phyloP scores from a whole-genome alignment of 1,284 basidiomycete species.

The Golubevia pallescens region DNA sequence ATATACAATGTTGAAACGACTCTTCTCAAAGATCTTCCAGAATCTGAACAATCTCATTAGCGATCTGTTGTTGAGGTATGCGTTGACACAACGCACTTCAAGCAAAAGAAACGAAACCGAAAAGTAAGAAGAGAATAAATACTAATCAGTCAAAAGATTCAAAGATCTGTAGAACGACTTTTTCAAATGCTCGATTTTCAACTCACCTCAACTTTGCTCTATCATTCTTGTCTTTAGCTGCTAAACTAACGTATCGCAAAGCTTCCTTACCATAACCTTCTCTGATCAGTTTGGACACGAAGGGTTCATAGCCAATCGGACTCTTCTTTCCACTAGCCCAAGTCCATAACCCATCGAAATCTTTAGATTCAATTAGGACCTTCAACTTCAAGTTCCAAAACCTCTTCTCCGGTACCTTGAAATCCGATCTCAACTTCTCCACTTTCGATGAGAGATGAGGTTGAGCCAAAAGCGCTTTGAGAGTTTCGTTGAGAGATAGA shows the following conservation, averaged over 20 bases:
- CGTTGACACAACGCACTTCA: conserved; percentile 2
- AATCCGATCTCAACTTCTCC: conserved; percentile 53
- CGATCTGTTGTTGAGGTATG: conserved; percentile 3
- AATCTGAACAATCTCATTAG: conserved; percentile 1
- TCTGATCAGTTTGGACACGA: conserved; percentile 41
- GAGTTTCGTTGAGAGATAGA: conserved; percentile 48
- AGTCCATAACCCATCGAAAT: conserved; percentile 41
- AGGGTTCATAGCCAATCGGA: conserved; percentile 80
- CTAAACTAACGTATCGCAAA: conserved; percentile 34
- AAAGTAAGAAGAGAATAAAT: neutral
- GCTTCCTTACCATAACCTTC: conserved; percentile 41
- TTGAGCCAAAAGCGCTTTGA: conserved; percentile 43
- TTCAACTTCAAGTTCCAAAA: conserved; percentile 43
- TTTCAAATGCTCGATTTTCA: neutral
- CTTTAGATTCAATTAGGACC: conserved; percentile 28
- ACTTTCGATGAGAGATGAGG: conserved; percentile 34
- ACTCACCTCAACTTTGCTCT: conserved; percentile 13
- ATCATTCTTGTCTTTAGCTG: conserved; percentile 38
- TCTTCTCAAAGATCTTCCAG: too few species aligned
- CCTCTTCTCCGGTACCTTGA: conserved; percentile 47
- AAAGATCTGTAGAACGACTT: neutral
- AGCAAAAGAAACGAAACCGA: too few species aligned
- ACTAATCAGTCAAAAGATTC: neutral
- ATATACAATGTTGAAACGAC: too few species aligned
- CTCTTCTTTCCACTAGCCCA: conserved; percentile 70